These are phyloP conservation scores for Massariosphaeria phaeospora DNA, from an alignment of 495 filamentous ascomycete genomes.

Conservation along the genomic window DNA sequence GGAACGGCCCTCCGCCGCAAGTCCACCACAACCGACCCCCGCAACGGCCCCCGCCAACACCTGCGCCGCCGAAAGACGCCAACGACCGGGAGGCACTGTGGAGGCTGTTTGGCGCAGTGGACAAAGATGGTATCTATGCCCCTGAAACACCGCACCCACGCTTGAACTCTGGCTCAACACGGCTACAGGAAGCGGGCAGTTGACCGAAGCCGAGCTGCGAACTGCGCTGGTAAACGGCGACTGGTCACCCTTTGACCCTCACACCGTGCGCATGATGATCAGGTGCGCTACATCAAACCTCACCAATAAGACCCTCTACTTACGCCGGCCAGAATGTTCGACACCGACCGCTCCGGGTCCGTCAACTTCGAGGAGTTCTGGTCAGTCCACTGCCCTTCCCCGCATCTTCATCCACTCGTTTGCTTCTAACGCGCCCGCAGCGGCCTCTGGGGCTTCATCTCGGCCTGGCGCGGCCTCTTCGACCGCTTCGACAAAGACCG, in stretches of 20 bases:
- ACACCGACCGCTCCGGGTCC: conserved; percentile 76
- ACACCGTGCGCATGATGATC: conserved; percentile 98
- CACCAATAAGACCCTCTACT: background rate
- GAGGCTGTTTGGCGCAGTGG: conserved; percentile 85
- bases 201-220: conserved; percentile 83
- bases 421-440: conserved; percentile 15
- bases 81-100: conserved; percentile 65
- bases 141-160: conserved; percentile 1
- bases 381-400: conserved; percentile 34
- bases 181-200: conserved; percentile 62
- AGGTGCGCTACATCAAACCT: conserved; percentile 12
- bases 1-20: conserved; percentile 51
- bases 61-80: conserved; percentile 57
- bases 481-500: conserved; percentile 91
- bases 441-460: conserved; percentile 88
- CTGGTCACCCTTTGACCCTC: conserved; percentile 88
- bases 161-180: background rate
- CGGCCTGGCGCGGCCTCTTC: conserved; percentile 88
- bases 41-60: conserved; percentile 61
- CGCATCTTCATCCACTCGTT: background rate
- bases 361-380: conserved; percentile 96
- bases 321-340: conserved; percentile 67
- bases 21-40: conserved; percentile 48
- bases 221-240: conserved; percentile 94
- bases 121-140: conserved; percentile 59